These are phyloP conservation scores for Fusarium acutatum DNA, from an alignment of 2,329 filamentous ascomycete species.

Conservation along the genomic window DNA sequence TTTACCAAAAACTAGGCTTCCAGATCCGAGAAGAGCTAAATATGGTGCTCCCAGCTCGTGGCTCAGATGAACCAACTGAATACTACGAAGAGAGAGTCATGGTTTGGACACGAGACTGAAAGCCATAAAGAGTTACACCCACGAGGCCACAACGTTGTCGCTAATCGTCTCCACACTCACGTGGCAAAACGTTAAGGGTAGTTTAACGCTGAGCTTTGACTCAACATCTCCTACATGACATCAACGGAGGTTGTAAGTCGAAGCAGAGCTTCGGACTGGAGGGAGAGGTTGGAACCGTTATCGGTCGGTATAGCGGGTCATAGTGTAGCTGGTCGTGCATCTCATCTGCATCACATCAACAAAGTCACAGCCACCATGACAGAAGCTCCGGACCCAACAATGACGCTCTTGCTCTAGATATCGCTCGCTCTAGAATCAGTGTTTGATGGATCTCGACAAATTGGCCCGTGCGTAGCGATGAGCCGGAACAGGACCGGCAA, in stretches of 20 bases:
- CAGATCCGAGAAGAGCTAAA: conserved; percentile 42
- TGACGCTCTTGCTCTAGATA: conserved; percentile 30
- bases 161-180: conserved; percentile 38
- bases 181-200: conserved; percentile 23
- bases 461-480: conserved; percentile 37
- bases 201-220: neutral
- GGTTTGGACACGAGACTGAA: conserved; percentile 41
- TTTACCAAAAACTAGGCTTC: conserved; percentile 52
- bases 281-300: neutral
- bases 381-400: conserved; percentile 27
- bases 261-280: neutral
- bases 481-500: conserved; percentile 26
- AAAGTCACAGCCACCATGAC: conserved; percentile 8
- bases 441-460: conserved; percentile 26
- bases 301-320: neutral
- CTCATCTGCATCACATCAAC: neutral
- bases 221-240: conserved; percentile 9
- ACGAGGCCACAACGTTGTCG: conserved; percentile 14
- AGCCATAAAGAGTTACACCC: neutral
- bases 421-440: conserved; percentile 1
- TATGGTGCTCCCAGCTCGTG: conserved; percentile 47
- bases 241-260: conserved; percentile 20
- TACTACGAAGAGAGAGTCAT: conserved; percentile 48
- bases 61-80: conserved; percentile 42
- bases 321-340: neutral